These are phyloP conservation scores for Suillus hirtellus DNA, from an alignment of 768 basidiomycete species.

Conservation along the genomic window DNA sequence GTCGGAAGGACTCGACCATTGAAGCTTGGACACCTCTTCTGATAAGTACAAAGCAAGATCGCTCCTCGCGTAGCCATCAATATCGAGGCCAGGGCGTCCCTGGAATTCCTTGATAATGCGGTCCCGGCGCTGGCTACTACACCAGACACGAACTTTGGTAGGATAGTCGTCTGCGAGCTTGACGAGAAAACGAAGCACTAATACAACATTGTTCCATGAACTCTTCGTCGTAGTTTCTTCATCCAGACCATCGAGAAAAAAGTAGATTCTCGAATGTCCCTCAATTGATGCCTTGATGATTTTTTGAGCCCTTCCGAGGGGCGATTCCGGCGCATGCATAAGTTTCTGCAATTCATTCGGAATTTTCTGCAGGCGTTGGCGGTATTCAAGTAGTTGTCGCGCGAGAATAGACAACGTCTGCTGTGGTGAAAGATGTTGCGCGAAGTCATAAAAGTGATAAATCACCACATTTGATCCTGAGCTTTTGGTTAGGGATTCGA, in stretches of 20 bases:
- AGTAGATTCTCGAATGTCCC: constrained; percentile 16
- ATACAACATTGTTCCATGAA: constrained; percentile 18
- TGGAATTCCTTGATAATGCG: constrained; percentile 11
- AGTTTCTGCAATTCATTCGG: no score
- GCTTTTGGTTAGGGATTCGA: neutral
- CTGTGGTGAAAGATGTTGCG: constrained; percentile 1
- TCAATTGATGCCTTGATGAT: constrained; percentile 20
- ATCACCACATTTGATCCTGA: neutral
- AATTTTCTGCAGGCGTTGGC: neutral
- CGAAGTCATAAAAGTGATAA: constrained; percentile 5
- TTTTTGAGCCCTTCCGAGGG: constrained; percentile 16
- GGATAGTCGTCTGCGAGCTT: constrained; percentile 16
- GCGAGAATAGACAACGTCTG: neutral
- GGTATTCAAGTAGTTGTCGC: neutral
- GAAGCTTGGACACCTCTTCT: neutral
- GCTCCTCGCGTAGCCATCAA: neutral
- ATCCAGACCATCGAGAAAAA: constrained; percentile 32
- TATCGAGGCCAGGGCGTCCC: neutral
- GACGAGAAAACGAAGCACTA: constrained; percentile 19
- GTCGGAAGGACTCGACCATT: neutral
- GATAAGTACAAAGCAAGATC: constrained; percentile 15
- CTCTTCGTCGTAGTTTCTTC: constrained; percentile 20
- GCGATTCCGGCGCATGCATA: neutral
- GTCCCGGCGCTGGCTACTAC: constrained; percentile 22
- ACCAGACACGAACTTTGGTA: constrained; percentile 26